phyloP scores from a whole-genome alignment of 306 rosid species.

The Cyamopsis tetragonoloba region DNA sequence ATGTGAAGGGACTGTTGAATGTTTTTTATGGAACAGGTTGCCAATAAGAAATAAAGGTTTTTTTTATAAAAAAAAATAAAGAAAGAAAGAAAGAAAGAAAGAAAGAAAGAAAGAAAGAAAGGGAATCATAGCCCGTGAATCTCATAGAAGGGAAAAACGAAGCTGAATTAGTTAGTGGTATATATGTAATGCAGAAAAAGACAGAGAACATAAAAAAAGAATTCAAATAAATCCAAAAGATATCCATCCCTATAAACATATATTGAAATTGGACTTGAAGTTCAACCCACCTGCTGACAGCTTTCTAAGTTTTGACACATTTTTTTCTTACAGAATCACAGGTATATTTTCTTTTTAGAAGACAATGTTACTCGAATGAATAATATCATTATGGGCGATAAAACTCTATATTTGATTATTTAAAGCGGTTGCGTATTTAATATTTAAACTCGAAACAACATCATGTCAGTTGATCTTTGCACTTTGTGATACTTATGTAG shows the following conservation, averaged over 20 bases:
- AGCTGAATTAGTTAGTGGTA: conserved; percentile 9
- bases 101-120: conserved; percentile 18
- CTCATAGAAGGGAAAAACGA: conserved; percentile 29
- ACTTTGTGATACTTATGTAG: too few relatives aligned
- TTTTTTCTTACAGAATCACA: too few relatives aligned
- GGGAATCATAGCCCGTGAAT: conserved; percentile 80
- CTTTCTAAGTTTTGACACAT: too few relatives aligned
- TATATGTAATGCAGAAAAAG: conserved; percentile 23
- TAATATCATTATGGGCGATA: too few relatives aligned
- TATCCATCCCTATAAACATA: conserved; percentile 14
- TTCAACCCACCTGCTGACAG: conserved; percentile 22
- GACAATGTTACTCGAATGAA: too few relatives aligned
- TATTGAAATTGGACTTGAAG: conserved; percentile 4
- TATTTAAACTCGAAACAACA: too few relatives aligned
- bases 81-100: too few relatives aligned
- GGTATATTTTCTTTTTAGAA: too few relatives aligned
- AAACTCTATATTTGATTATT: too few relatives aligned
- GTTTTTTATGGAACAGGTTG: conserved; percentile 25
- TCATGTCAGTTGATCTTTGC: too few relatives aligned
- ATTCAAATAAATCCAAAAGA: conserved; percentile 18
- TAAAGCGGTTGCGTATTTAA: too few relatives aligned
- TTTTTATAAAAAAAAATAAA: too few relatives aligned
- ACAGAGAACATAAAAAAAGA: conserved; percentile 1
- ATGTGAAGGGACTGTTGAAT: conserved; percentile 27
- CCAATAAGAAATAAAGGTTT: conserved; percentile 13